Base-by-base conservation (phyloP, 1,284 basidiomycete genomes). In the Heterobasidion irregulare region DNA sequence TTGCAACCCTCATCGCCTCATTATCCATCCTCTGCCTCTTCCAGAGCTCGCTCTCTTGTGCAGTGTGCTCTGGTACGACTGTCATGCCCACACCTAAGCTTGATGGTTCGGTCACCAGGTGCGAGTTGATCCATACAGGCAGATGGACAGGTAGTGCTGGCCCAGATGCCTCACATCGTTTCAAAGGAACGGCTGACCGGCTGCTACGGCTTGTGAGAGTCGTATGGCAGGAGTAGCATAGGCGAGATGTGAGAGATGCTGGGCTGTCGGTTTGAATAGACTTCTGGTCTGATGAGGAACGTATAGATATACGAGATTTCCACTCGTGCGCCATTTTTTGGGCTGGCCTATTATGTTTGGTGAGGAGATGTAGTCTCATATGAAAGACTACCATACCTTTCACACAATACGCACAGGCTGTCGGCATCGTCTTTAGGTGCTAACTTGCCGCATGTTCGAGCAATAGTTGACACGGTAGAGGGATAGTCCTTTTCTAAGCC, bases 401-500 rank as follows among this genome's bases (percentile, higher is more conserved):
- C 78, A 64, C 92, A 95, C 2, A 94, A 67, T 6, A 81, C 70
- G 65, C 92, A 94, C 12, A 65, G 63, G 0, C 70, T 72, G 8
- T 69, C 70, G 0, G 79, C 70, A 2, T 69, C 70, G 53, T 80
- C 80, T 61, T 87, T 88, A 8, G 92, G 86, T 9, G 83, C 79
- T 38, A 95, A 72, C 69, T 95, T 95, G 26, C 79, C 84, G 59
- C 89, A 92, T 0, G 92, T 95, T 48, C 88, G 79, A 32, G 84
- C 85, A 54, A 95, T 92, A 0, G 92, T 87, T 7, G 90, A 92
- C 3, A 95, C 92, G 0, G 93, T 95, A 0, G 92, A 90, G 0
- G 93, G 92, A 67, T 91, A 94, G 63, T 92, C 83, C 48, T 79
- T 82, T 67, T 92, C 90, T 19, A 95, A 68, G 0, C 86, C 84